Base-by-base conservation (phyloP, 805 yeast genomes). In the Wickerhamiella azyma region DNA sequence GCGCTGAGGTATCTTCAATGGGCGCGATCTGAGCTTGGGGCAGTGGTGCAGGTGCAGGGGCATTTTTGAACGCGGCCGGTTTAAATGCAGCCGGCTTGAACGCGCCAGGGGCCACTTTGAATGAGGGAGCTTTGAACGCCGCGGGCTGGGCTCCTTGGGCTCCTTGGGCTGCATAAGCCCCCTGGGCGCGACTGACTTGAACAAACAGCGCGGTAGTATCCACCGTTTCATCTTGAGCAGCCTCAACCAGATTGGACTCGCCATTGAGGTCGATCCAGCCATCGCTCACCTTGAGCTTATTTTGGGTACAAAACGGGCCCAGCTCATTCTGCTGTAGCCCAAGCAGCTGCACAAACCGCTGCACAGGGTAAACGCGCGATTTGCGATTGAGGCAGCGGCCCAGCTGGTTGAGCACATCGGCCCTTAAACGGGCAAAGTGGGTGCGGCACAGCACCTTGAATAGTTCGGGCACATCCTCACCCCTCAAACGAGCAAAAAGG, bases 381-480 rank as follows among this genome's bases (percentile, higher is more conserved):
- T 85, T 79, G 48, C 78, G 70, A 56, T 88, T 94, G 48, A 76
- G 71, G 0, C 86, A 66, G 48, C 74, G 67, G 3, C 81, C 65
- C 66, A 92, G 67, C 0, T 85, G 66, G 54, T 75, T 76, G 47
- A 89, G 58, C 0, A 89, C 86, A 55, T 76, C 76, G 52, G 81
- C 77, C 39, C 96, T 63, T 2, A 86, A 68, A 48, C 85, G 89
- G 55, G 81, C 83, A 57, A 85, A 76, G 53, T 82, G 86, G 2
- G 79, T 76, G 59, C 92, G 95, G 16, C 84, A 62, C 33, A 89
- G 64, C 49, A 89, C 85, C 2, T 84, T 69, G 59, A 85, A 61
- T 24, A 88, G 64, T 47, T 78, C 72, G 1, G 95, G 92, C 1
- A 76, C 71, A 6, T 62, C 56, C n/a, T n/a, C n/a, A n/a, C n/a